Base-by-base conservation (phyloP, 208 protist genomes). In the Leishmania tarentolae region DNA sequence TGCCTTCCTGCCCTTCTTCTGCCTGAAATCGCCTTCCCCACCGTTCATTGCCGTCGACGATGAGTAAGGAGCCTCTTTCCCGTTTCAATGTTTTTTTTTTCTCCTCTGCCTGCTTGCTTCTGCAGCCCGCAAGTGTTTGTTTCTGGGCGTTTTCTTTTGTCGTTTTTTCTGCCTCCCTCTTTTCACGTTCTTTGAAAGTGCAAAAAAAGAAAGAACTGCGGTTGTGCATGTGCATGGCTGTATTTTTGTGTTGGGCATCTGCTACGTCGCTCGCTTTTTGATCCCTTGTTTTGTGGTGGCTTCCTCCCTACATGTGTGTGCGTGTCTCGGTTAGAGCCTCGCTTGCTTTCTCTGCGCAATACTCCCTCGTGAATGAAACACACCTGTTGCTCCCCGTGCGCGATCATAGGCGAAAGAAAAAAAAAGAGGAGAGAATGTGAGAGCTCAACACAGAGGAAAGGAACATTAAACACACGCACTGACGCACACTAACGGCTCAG, bases 81-180 rank as follows among this genome's bases (percentile, higher is more conserved):
- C 53, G 21, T 57, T 13, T 57, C 3, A 47, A 47, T 61, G 0
- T n/a, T 3, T 61, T 7, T 3, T 11, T 24, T 61, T 31, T 61
- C 31, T 63, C n/a, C 61, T 40, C 40, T 66, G 61, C 31, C 17
- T 66, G n/a, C 6, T 40, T 66, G 28, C 31, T 15, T 63, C 57
- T 63, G 50, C 19, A 17, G 15, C 15, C 19, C 19, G 50, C 50
- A 53, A 11, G 11, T 53, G 50, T 21, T 53, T 53, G 19, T 63
- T 31, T 6, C 57, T 9, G 21, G 13, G n/a, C 61, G 40, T 17
- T 13, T 84, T 70, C 77, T 84, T 76, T 68, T 47, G 37, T 21
- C 68, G 24, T 76, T 65, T 79, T 83, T 44, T 59, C 1, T 19
- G 35, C 77, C 63, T 72, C 37, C 47, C 50, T 76, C 74, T 52